Base-by-base conservation (phyloP, 1,139 yeast species). In the Debaryomyces sp. region DNA sequence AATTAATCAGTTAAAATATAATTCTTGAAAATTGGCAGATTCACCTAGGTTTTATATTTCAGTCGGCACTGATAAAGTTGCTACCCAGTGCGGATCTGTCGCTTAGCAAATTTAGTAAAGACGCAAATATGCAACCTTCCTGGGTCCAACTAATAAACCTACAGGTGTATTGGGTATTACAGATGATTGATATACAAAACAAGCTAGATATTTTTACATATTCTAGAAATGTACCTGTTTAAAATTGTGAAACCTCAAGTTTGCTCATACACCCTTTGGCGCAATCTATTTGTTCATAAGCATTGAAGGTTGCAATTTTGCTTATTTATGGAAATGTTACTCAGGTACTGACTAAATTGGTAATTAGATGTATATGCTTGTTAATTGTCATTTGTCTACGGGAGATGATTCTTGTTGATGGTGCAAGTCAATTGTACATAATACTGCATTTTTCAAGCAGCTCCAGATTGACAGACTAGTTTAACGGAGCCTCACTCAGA, bases 21-120 rank as follows among this genome's bases (percentile, higher is more conserved):
- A 17, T 8, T 32, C 30, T 27, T 5, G 6, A 10, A 7, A 34
- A 34, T 18, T 2, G 8, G 23, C 9, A 35, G 38, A 21, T 21
- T 35, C n/a, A 18, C 22, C 17, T 9, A 26, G 26, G 38, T 5
- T 21, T 35, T 35, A 35, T 35, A 35, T 12, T 10, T 21, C n/a
- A 32, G 4, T n/a, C 38, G 38, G 38, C 12, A 12, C 38, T n/a
- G 13, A 35, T 21, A 21, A 21, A 35, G 26, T 35, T 35, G 38
- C 38, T 35, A 35, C 26, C 26, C 38, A 12, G 38, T 22, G 35
- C 38, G 38, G 38, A 21, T 35, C 12, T 35, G 9, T 35, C 38
- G 38, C 38, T 35, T 35, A 22, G 22, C 21, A 10, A 32, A 10
- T 27, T 6, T 27, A 32, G 8, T 32, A 17, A 32, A 17, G 18